phyloP scores from a whole-genome alignment of 805 yeast genomes.

The Candida bentonensis region DNA sequence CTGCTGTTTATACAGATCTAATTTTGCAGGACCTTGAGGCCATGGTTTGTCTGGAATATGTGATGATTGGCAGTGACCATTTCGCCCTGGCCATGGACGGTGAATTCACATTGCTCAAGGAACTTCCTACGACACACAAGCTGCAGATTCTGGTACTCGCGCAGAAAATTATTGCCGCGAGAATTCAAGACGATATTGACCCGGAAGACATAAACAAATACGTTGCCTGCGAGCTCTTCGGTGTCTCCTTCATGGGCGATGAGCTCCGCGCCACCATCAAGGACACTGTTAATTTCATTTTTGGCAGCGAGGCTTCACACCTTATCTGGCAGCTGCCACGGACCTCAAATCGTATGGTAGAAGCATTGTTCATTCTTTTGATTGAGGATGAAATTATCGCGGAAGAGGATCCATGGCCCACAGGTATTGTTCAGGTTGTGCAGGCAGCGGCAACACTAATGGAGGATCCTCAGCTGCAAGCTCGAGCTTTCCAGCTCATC shows the following conservation, averaged over 20 bases:
- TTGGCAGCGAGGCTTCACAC: background rate
- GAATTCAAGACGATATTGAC: conserved; percentile 1
- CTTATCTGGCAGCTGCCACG: background rate
- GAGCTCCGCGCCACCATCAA: background rate
- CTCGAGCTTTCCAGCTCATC: background rate
- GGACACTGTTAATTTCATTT: background rate
- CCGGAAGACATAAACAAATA: conserved; percentile 1
- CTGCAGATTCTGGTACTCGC: background rate
- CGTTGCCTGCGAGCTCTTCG: background rate
- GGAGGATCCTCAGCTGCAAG: background rate
- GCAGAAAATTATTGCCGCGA: background rate
- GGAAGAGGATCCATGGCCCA: background rate
- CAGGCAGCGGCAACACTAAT: background rate
- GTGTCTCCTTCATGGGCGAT: background rate
- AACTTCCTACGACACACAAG: background rate
- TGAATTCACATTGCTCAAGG: background rate
- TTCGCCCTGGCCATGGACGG: too few relatives aligned
- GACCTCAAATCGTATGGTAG: background rate
- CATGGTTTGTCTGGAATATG: background rate
- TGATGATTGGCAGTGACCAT: background rate
- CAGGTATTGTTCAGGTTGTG: background rate
- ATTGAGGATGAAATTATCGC: background rate
- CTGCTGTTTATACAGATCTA: background rate
- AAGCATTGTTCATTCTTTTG: background rate
- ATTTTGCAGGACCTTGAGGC: background rate